A percentile compares a stretch with the other conserved stretches of the same genome.
Conservation (phyloP, 441 rosid species). For the Populus hybrid region DNA sequence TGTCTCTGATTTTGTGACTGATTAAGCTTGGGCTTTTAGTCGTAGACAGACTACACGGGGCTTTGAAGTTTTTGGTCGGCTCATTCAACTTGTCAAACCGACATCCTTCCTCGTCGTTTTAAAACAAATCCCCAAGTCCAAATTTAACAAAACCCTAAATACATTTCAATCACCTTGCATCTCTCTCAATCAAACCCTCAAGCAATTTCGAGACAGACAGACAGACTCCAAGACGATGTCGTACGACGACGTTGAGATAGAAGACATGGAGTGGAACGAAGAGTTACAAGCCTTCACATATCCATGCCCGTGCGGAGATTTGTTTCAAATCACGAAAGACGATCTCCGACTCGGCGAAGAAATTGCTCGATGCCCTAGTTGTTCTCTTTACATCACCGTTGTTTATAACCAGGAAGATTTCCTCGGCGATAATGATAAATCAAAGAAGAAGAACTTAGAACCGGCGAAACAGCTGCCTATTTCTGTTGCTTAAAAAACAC, state of each 20-base stretch:
- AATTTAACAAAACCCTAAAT: background rate
- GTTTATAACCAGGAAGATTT: slow-evolving; percentile 82
- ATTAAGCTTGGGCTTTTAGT: too few relatives aligned
- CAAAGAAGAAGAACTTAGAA: slow-evolving; percentile 32
- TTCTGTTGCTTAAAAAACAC: slow-evolving; percentile 46
- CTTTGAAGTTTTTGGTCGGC: background rate
- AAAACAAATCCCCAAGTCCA: background rate
- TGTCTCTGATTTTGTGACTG: too few relatives aligned
- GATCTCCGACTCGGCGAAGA: slow-evolving; percentile 83
- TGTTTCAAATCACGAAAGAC: slow-evolving; percentile 84
- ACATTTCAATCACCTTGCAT: background rate
- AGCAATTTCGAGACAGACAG: background rate
- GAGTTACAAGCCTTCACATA: slow-evolving; percentile 78
- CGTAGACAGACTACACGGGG: too few relatives aligned
- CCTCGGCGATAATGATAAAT: slow-evolving; percentile 24
- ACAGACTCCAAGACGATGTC: slow-evolving; percentile 45
- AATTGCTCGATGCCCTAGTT: slow-evolving; percentile 87
- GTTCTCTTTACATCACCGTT: slow-evolving; percentile 85
- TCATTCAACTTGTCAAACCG: background rate
- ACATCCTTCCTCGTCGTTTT: background rate
- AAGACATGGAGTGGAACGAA: slow-evolving; percentile 93
- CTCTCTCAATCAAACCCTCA: background rate
- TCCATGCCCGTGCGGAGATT: slow-evolving; percentile 93
- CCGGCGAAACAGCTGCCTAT: slow-evolving; percentile 44
- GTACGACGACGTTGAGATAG: slow-evolving; percentile 95